phyloP scores from a whole-genome alignment of 2,329 filamentous ascomycete genomes.

The Cercospora sp. region DNA sequence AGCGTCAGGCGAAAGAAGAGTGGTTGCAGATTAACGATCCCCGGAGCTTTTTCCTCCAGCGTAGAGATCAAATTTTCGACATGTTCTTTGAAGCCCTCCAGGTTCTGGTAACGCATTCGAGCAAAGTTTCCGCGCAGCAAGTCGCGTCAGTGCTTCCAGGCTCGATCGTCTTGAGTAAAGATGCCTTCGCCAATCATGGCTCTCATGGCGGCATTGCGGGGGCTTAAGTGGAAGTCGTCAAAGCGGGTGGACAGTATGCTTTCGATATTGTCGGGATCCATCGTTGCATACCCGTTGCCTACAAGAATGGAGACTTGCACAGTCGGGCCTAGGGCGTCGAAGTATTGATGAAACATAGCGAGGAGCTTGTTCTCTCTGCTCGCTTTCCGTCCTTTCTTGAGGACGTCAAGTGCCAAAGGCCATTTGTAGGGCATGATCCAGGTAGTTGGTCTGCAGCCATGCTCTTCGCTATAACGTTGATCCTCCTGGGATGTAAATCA shows the following conservation, averaged over 20 bases:
- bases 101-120: neutral
- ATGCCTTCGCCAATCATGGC: neutral
- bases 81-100: neutral
- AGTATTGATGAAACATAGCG: neutral
- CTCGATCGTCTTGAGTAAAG: neutral
- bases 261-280: neutral
- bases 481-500: too few relatives aligned
- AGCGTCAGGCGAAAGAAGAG: neutral
- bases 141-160: neutral
- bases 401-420: neutral
- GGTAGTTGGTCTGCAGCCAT: neutral
- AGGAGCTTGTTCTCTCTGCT: neutral
- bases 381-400: neutral
- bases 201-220: neutral
- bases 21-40: neutral
- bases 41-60: neutral
- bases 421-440: neutral
- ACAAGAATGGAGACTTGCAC: neutral
- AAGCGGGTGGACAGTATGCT: neutral
- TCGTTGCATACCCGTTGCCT: neutral
- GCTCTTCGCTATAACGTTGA: neutral
- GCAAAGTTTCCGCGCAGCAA: neutral
- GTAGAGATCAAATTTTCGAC: neutral
- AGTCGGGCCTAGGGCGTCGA: neutral
- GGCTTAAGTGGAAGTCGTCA: neutral